Percentiles rank a stretch among this genome's conserved stretches.
These are phyloP conservation scores for Penicillium thymicola DNA, from an alignment of 2,329 filamentous ascomycete species.

Conservation along the genomic window DNA sequence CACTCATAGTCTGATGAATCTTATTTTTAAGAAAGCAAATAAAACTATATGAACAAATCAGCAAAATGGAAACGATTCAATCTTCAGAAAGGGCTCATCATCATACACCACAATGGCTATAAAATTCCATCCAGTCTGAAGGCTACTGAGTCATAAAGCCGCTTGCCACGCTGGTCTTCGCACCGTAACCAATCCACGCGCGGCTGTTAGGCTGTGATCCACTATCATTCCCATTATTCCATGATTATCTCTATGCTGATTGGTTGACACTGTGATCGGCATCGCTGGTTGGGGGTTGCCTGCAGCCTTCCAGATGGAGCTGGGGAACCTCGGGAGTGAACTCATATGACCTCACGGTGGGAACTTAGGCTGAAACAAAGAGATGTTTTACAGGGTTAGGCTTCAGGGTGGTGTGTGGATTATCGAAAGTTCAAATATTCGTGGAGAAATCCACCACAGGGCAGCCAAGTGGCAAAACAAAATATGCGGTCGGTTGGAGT, in stretches of 20 bases:
- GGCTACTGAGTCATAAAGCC: constrained; percentile 11
- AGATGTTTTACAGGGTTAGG: background rate
- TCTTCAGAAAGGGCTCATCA: background rate
- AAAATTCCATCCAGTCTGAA: constrained; percentile 1
- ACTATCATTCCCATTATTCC: constrained; percentile 2
- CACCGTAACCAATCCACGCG: constrained; percentile 2
- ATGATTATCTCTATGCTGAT: constrained; percentile 3
- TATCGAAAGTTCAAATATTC: constrained; percentile 15
- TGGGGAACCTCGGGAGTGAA: constrained; percentile 5
- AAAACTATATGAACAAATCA: background rate
- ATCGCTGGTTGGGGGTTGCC: constrained; percentile 11
- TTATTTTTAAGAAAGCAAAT: too few species aligned
- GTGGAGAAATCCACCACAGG: too few species aligned
- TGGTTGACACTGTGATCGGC: constrained; percentile 12
- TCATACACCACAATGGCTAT: background rate
- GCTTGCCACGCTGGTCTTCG: constrained; percentile 18
- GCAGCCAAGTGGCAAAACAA: background rate
- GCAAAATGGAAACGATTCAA: background rate
- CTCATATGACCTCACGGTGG: constrained; percentile 8
- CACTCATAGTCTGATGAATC: background rate
- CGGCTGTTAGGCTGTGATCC: constrained; percentile 3
- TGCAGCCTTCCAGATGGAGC: constrained; percentile 10
- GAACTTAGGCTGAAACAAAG: constrained; percentile 7
- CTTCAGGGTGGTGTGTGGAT: background rate
- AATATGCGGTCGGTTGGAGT: background rate